A percentile compares a stretch with the other conserved stretches of the same genome.
These are phyloP conservation scores for Aspergillus panamensis DNA, from an alignment of 495 filamentous ascomycete species.

Conservation along the genomic window DNA sequence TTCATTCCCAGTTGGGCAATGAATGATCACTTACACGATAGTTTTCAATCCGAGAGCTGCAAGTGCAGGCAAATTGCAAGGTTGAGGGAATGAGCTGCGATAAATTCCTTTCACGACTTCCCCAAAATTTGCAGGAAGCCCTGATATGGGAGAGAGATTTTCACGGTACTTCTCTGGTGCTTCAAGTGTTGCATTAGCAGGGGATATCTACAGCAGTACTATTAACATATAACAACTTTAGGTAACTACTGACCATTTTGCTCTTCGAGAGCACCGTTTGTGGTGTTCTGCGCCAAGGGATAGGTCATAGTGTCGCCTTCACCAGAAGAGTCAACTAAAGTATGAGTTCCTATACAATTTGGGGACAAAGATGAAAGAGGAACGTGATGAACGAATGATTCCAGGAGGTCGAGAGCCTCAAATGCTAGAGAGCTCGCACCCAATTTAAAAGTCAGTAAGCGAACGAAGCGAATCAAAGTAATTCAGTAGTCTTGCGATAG, in stretches of 20 bases:
- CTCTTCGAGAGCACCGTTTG: constrained; percentile 14
- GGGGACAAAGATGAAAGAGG: background rate
- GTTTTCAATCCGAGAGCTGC: constrained; percentile 64
- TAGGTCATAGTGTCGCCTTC: constrained; percentile 14
- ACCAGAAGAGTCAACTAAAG: background rate
- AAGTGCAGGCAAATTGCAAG: constrained; percentile 62
- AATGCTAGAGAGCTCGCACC: background rate
- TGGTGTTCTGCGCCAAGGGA: constrained; percentile 17
- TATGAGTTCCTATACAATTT: background rate
- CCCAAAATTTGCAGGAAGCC: constrained; percentile 63
- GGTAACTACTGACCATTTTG: constrained; percentile 17
- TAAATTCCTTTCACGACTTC: constrained; percentile 64
- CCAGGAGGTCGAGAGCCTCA: background rate
- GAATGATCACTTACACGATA: constrained; percentile 57
- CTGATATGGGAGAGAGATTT: constrained; percentile 7
- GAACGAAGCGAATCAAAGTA: constrained; percentile 1
- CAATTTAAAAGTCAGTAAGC: background rate
- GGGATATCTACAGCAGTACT: background rate
- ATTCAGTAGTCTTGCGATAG: constrained; percentile 12
- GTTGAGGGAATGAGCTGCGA: constrained; percentile 69
- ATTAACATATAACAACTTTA: background rate
- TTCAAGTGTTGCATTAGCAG: background rate
- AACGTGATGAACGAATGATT: background rate
- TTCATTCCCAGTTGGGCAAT: background rate
- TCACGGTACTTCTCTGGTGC: constrained; percentile 9